Evolutionary conservation across 164 flowering plant species (phyloP).

Genomic region (Tetrastigma voinierianum): DNA sequence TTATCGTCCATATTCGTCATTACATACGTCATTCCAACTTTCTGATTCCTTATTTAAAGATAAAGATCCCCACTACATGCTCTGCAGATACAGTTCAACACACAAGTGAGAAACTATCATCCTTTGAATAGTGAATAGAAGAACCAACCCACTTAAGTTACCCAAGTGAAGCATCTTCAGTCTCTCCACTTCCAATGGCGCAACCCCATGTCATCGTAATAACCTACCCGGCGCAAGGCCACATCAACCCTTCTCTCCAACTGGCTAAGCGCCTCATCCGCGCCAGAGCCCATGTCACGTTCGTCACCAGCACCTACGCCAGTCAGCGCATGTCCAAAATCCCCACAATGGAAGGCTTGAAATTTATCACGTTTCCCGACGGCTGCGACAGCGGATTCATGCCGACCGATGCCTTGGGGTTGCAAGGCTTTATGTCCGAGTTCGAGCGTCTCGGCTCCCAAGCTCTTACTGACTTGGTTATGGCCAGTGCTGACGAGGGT

Average conservation of each 20-base stretch:
- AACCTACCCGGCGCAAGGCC: conserved; percentile 21
- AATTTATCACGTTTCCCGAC: conserved; percentile 1
- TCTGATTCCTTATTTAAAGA: too few relatives aligned
- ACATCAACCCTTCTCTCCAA: conserved; percentile 28
- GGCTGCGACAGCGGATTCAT: conserved; percentile 8
- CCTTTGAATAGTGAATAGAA: too few relatives aligned
- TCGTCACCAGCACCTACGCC: conserved; percentile 12
- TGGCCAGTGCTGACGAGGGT: background rate
- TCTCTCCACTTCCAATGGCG: too few relatives aligned
- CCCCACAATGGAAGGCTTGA: background rate
- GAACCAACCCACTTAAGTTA: too few relatives aligned
- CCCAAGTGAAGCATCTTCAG: too few relatives aligned
- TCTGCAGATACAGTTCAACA: too few relatives aligned
- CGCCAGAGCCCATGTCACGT: conserved; percentile 11
- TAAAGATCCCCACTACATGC: too few relatives aligned
- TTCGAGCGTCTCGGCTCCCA: conserved; percentile 3
- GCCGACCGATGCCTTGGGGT: too few relatives aligned
- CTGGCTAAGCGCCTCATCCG: conserved; percentile 16
- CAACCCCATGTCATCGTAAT: conserved; percentile 13
- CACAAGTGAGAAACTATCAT: too few relatives aligned
- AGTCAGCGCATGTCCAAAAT: conserved; percentile 2
- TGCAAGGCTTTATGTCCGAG: background rate
- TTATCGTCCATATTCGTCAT: too few relatives aligned
- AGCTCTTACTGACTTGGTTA: background rate
- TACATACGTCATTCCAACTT: too few relatives aligned